phyloP scores from a whole-genome alignment of 345 rosid species.

The Rhizophora apiculata region DNA sequence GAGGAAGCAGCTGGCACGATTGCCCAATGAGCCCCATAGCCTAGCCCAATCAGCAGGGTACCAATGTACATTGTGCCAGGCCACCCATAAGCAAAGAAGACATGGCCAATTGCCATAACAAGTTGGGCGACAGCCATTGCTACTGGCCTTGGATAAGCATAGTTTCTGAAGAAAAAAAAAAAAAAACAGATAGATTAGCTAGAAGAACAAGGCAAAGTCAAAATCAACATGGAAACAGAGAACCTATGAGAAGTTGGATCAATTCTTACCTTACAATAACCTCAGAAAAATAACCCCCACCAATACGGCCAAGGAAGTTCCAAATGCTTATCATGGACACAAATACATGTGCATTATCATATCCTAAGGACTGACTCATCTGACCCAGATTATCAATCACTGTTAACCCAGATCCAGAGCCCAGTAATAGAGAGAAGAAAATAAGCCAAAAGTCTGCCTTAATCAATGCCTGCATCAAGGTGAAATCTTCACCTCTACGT shows the following conservation, averaged over 20 bases:
- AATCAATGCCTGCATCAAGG: conserved; percentile 81
- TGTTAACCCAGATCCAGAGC: conserved; percentile 92
- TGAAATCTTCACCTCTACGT: conserved; percentile 87
- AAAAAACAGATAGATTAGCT: conserved; percentile 5
- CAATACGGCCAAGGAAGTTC: conserved; percentile 94
- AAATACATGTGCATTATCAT: conserved; percentile 72
- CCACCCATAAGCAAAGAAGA: conserved; percentile 90
- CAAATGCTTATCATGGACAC: conserved; percentile 96
- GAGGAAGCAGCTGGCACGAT: conserved; percentile 96
- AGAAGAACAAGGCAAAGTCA: conserved; percentile 2
- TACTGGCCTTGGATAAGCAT: conserved; percentile 83
- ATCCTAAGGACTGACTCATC: conserved; percentile 92
- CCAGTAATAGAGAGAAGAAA: conserved; percentile 74
- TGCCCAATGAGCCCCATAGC: conserved; percentile 98
- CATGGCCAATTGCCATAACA: conserved; percentile 79
- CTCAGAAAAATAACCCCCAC: conserved; percentile 97
- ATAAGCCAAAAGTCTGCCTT: conserved; percentile 96
- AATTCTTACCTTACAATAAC: conserved; percentile 64
- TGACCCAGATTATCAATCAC: conserved; percentile 96
- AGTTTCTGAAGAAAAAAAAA: conserved; percentile 41
- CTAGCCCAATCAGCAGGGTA: conserved; percentile 81
- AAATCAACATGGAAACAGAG: background rate
- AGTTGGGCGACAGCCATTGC: conserved; percentile 81
- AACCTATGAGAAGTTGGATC: conserved; percentile 2
- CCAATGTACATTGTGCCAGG: conserved; percentile 86